Evolutionary conservation across 2,329 filamentous ascomycete genomes (phyloP), one percentile per base, ranked within the genome.

Genomic region (Fusarium anguioides): DNA sequence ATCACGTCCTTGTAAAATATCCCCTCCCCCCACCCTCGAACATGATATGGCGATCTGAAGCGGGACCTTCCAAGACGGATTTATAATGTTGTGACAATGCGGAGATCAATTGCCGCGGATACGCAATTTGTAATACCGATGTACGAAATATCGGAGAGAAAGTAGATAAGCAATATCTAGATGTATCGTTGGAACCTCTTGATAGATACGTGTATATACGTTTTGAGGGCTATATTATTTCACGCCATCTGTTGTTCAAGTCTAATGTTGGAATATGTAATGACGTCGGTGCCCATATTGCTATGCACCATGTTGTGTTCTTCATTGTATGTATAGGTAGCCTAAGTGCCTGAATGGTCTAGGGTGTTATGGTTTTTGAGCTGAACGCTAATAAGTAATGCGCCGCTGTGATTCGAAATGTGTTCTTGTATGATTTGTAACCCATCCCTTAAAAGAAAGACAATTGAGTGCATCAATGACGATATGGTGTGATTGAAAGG

Each of bases 11-110:
- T 40, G 29, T n/a, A 21, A 15, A 37, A 18, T 24, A 27, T 17
- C 29, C 27, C 11, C 11, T 37, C 42, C 60, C n/a, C 60, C 59
- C 45, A 52, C 44, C 39, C 24, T 31, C 40, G 20, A 26, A 21
- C 35, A n/a, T 46, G 26, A 45, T 29, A 63, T 70, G 55, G 54
- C 57, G 67, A 70, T 46, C 54, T 41, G 35, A 54, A 48, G 47
- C 56, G 60, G 66, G 42, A 51, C 36, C 60, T 70, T 55, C 64
- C 64, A 66, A 66, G 54, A 55, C 62, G 61, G 57, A 57, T 68
- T 65, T 68, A 46, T 48, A 33, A 53, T 35, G 17, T 23, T 20
- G 35, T 45, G 44, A 47, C 24, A 48, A 42, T 20, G 52, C 41
- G 50, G 48, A 23, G 40, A n/a, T 6, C 23, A 23, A 18, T 23